phyloP scores from a whole-genome alignment of 1,284 basidiomycete genomes.

The Earliella scabrosa region DNA sequence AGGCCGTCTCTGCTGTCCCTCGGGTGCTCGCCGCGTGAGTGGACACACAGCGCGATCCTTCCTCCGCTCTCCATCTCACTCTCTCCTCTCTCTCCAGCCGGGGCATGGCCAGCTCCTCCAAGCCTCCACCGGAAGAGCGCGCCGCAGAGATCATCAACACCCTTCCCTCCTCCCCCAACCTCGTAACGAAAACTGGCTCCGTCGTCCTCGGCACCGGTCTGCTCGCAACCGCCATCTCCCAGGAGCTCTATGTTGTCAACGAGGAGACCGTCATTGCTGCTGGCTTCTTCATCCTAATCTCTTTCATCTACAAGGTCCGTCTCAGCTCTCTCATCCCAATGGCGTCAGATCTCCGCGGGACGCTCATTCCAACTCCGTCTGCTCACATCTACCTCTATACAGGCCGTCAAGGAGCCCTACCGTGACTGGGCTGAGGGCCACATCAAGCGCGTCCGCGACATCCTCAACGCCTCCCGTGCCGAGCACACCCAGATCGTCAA shows the following conservation, averaged over 20 bases:
- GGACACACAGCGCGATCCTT: neutral
- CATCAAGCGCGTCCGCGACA: conserved; percentile 81
- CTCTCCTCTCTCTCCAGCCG: conserved; percentile 60
- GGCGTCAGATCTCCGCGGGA: neutral
- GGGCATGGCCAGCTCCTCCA: conserved; percentile 64
- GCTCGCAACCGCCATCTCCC: conserved; percentile 92
- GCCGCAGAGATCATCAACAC: conserved; percentile 92
- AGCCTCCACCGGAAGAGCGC: conserved; percentile 77
- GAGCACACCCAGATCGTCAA: conserved; percentile 95
- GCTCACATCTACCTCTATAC: neutral
- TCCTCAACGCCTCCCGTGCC: conserved; percentile 84
- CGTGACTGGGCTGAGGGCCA: conserved; percentile 91
- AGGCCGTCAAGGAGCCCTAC: conserved; percentile 78
- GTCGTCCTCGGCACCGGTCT: conserved; percentile 92
- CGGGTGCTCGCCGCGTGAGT: conserved; percentile 63
- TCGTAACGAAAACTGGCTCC: conserved; percentile 94
- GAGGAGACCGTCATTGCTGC: conserved; percentile 89
- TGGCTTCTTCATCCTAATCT: conserved; percentile 88
- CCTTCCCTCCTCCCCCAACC: conserved; percentile 86
- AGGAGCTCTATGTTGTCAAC: conserved; percentile 97
- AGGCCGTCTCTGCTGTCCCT: conserved; percentile 56
- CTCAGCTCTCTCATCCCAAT: too few species aligned
- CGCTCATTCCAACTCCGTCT: neutral
- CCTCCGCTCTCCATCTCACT: neutral
- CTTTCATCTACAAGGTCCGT: conserved; percentile 82